Evolutionary conservation across 768 basidiomycete genomes (phyloP).

Genomic region (Hebeloma cylindrosporum): DNA sequence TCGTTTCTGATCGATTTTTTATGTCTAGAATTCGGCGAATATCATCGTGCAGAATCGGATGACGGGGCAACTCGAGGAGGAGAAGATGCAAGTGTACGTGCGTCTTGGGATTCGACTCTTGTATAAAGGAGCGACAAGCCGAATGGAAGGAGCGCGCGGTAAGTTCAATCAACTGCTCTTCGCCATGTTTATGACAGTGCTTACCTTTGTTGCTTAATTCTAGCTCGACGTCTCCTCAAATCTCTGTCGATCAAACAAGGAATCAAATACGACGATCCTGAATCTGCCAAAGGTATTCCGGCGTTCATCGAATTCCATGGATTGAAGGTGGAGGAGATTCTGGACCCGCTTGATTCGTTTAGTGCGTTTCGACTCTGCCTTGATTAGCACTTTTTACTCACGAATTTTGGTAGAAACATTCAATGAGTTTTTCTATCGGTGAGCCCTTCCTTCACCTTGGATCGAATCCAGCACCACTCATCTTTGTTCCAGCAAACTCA

Average conservation of each 20-base stretch:
- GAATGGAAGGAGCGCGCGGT: conserved; percentile 91
- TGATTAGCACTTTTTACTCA: neutral
- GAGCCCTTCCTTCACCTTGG: conserved; percentile 3
- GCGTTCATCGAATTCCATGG: conserved; percentile 89
- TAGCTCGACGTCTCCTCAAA: conserved; percentile 81
- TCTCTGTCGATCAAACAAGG: conserved; percentile 94
- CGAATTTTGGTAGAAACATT: conserved; percentile 64
- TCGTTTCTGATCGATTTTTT: neutral
- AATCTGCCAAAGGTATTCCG: conserved; percentile 81
- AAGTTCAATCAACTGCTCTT: conserved; percentile 20
- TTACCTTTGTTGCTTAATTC: conserved; percentile 7
- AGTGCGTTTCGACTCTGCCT: conserved; percentile 45
- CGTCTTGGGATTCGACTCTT: conserved; percentile 88
- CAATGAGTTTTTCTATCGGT: conserved; percentile 90
- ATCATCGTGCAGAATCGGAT: conserved; percentile 95
- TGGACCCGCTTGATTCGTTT: conserved; percentile 81
- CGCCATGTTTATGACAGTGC: neutral
- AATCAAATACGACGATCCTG: conserved; percentile 84
- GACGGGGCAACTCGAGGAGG: conserved; percentile 92
- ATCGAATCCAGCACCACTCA: neutral
- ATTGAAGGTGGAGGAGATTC: conserved; percentile 78
- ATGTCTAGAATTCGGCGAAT: conserved; percentile 85
- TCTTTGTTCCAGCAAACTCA: conserved; percentile 56
- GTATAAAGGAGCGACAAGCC: conserved; percentile 86
- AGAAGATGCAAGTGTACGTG: conserved; percentile 97